Conservation (phyloP, 2,329 filamentous ascomycete genomes). For the Westerdykella ornata region DNA sequence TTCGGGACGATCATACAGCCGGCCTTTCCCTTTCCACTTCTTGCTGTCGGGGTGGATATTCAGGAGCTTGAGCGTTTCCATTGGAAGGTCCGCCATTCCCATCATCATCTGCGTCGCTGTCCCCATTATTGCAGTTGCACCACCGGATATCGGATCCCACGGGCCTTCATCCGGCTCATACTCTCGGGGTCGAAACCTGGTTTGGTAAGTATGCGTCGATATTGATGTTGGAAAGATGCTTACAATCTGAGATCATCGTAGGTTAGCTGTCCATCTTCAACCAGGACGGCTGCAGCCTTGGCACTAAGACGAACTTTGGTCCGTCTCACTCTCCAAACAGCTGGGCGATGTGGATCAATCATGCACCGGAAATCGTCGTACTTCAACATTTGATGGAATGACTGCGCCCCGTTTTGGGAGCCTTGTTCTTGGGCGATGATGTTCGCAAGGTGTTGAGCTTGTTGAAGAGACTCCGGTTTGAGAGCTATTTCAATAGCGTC, state of each 20-base stretch:
- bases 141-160: slow-evolving; percentile 41
- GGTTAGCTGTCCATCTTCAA: slow-evolving; percentile 32
- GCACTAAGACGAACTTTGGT: slow-evolving; percentile 34
- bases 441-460: slow-evolving; percentile 32
- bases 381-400: slow-evolving; percentile 35
- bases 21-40: slow-evolving; percentile 22
- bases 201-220: slow-evolving; percentile 6
- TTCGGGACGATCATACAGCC: no score
- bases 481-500: slow-evolving; percentile 35
- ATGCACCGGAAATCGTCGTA: slow-evolving; percentile 35
- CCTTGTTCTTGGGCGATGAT: slow-evolving; percentile 37
- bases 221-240: slow-evolving; percentile 5
- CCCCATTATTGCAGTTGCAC: slow-evolving; percentile 69
- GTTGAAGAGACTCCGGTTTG: slow-evolving; percentile 32
- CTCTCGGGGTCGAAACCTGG: slow-evolving; percentile 34
- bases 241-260: slow-evolving; percentile 37
- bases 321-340: slow-evolving; percentile 37
- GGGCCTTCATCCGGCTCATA: slow-evolving; percentile 38
- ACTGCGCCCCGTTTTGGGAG: slow-evolving; percentile 32
- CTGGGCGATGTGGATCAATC: slow-evolving; percentile 25
- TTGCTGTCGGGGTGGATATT: slow-evolving; percentile 39
- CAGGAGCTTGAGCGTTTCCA: slow-evolving; percentile 48
- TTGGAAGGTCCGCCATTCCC: slow-evolving; percentile 68
- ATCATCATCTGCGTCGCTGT: slow-evolving; percentile 76
- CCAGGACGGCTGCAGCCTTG: slow-evolving; percentile 34